Evolutionary conservation across 2,329 filamentous ascomycete genomes (phyloP).

Genomic region (Annulohypoxylon truncatum): DNA sequence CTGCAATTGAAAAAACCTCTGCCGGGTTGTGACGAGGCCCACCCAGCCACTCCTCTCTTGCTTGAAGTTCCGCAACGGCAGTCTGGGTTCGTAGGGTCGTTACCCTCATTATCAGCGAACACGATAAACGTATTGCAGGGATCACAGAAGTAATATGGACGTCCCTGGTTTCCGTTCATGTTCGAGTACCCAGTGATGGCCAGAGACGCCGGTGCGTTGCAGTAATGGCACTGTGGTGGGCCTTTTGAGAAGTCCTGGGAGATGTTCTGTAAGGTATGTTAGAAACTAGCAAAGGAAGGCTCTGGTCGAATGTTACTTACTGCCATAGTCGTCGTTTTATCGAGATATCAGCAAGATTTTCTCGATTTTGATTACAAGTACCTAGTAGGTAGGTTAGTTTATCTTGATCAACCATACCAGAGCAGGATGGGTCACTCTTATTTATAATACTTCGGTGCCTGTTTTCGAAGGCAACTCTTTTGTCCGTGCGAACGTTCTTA

Average conservation of each 20-base stretch:
- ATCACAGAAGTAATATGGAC: background rate
- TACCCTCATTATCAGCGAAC: background rate
- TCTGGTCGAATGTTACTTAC: background rate
- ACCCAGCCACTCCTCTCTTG: background rate
- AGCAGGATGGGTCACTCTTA: too few species aligned
- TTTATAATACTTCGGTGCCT: too few species aligned
- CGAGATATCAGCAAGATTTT: too few species aligned
- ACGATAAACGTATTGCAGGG: background rate
- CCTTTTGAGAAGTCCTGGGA: background rate
- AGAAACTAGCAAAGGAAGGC: background rate
- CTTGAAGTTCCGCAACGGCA: background rate
- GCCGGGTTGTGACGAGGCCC: background rate
- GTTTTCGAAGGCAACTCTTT: too few species aligned
- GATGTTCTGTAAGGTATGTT: background rate
- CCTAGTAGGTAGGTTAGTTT: background rate
- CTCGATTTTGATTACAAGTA: background rate
- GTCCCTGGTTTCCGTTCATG: background rate
- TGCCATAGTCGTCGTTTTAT: too few species aligned
- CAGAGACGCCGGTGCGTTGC: background rate
- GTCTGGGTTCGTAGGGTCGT: background rate
- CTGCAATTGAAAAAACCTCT: background rate
- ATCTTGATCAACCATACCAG: too few species aligned
- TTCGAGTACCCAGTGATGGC: background rate
- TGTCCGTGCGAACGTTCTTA: too few species aligned
- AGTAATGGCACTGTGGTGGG: background rate